A percentile compares a stretch with the other conserved stretches of the same genome.
Conservation (phyloP, 2,329 filamentous ascomycete genomes). For the Botrytis fabae region DNA sequence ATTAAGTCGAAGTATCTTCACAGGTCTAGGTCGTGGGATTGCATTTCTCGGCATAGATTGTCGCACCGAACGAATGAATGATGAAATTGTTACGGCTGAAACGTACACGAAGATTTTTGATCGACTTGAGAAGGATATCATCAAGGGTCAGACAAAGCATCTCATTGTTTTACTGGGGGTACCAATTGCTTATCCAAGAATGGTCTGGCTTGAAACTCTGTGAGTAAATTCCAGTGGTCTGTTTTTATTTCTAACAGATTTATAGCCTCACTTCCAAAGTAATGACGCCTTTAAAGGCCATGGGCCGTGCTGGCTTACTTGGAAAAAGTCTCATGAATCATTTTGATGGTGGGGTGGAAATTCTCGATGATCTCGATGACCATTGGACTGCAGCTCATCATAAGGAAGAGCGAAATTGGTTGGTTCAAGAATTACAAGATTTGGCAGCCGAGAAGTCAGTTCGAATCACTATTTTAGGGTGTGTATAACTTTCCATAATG, state of each 20-base stretch:
- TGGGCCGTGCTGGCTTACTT: conserved; percentile 79
- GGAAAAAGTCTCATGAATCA: conserved; percentile 78
- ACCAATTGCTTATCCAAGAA: conserved; percentile 76
- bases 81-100: conserved; percentile 76
- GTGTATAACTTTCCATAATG: conserved; percentile 27
- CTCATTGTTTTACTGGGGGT: conserved; percentile 84
- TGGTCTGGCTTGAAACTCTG: conserved; percentile 73
- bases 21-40: conserved; percentile 76
- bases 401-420: conserved; percentile 82
- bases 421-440: conserved; percentile 90
- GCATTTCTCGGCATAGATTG: conserved; percentile 87
- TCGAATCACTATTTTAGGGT: conserved; percentile 84
- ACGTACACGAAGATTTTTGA: conserved; percentile 88
- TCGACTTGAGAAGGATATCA: conserved; percentile 77
- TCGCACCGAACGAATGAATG: conserved; percentile 82
- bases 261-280: conserved; percentile 73
- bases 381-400: conserved; percentile 97
- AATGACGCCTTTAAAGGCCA: conserved; percentile 85
- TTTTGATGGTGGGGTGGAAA: conserved; percentile 88
- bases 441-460: conserved; percentile 90
- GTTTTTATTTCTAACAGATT: conserved; percentile 39
- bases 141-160: conserved; percentile 83
- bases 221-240: conserved; percentile 44
- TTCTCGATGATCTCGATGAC: conserved; percentile 89
- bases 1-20: conserved; percentile 79